A percentile compares a stretch with the other conserved stretches of the same genome.
Evolutionary conservation across 371 early-diverging fungal species (phyloP).

Genomic region (Mortierella sp.): DNA sequence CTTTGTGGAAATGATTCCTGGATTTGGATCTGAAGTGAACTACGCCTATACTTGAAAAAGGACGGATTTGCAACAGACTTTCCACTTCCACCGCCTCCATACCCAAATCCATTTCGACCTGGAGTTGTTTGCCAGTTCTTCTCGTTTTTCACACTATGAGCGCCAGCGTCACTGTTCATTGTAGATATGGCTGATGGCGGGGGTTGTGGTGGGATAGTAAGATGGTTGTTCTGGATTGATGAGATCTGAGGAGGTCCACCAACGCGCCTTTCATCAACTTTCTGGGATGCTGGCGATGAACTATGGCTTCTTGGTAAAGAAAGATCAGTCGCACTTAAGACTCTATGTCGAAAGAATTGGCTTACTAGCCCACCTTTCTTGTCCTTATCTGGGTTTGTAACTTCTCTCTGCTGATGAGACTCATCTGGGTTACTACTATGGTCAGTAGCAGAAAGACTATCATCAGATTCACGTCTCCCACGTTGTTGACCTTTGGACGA

Average conservation of each 20-base stretch:
- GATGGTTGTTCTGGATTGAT: not conserved
- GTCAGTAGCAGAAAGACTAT: conserved; percentile 12
- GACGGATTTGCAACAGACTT: conserved; percentile 10
- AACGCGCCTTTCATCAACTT: not conserved
- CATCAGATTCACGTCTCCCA: conserved; percentile 18
- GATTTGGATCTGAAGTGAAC: conserved; percentile 1
- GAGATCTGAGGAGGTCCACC: not conserved
- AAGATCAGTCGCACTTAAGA: conserved; percentile 22
- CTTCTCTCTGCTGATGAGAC: not conserved
- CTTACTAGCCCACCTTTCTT: conserved; percentile 30
- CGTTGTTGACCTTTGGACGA: not conserved
- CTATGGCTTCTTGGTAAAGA: not conserved
- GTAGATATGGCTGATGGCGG: not conserved
- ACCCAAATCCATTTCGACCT: conserved; percentile 4
- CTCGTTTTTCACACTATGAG: conserved; percentile 12
- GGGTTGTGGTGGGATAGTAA: not conserved
- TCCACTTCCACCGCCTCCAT: conserved; percentile 9
- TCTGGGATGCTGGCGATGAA: not conserved
- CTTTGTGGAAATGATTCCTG: not conserved
- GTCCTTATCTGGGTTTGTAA: conserved; percentile 11
- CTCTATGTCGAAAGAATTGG: conserved; percentile 29
- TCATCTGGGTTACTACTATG: not conserved
- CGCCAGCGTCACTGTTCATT: conserved; percentile 20
- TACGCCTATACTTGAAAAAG: conserved; percentile 2
- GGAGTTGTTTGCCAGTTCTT: not conserved